Base-by-base conservation (phyloP, 23 red algal genomes). In the Gracilaria domingensis region DNA sequence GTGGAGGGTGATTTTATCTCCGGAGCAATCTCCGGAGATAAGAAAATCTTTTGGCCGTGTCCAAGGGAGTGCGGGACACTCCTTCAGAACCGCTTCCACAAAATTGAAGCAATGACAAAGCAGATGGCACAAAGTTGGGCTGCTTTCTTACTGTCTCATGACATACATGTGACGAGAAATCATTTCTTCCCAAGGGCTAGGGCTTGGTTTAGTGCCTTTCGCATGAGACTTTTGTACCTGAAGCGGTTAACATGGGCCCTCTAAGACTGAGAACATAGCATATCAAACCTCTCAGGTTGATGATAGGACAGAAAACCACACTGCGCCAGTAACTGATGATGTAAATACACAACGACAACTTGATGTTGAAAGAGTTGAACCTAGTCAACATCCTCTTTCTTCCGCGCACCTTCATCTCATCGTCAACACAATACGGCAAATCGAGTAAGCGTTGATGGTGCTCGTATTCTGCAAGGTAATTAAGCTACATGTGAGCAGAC, bases 41-140 rank as follows among this genome's bases (percentile, higher is more conserved):
- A n/a, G n/a, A n/a, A n/a, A n/a, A n/a, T n/a, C n/a, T n/a, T n/a
- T n/a, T n/a, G n/a, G n/a, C n/a, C n/a, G n/a, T n/a, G n/a, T n/a
- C n/a, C n/a, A n/a, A n/a, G n/a, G n/a, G n/a, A n/a, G n/a, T n/a
- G n/a, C n/a, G n/a, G n/a, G n/a, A n/a, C n/a, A n/a, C n/a, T n/a
- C n/a, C n/a, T n/a, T n/a, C n/a, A n/a, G n/a, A n/a, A n/a, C n/a
- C n/a, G n/a, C n/a, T n/a, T n/a, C n/a, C 66, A 71, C 30, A 36
- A 8, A 9, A 71, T 71, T 17, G 28, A 37, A 39, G 66, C 66
- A 1, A 71, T 71, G 66, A 8, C 66, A 71, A 71, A 71, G 66
- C 66, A 64, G 58, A 64, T 64, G 21, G 58, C 26, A 64, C 58
- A 64, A 14, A 4, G 58, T 8, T 64, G 58, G 58, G 58, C 17